phyloP scores from a whole-genome alignment of 331 rosid genomes.

The Pyracantha coccinea region DNA sequence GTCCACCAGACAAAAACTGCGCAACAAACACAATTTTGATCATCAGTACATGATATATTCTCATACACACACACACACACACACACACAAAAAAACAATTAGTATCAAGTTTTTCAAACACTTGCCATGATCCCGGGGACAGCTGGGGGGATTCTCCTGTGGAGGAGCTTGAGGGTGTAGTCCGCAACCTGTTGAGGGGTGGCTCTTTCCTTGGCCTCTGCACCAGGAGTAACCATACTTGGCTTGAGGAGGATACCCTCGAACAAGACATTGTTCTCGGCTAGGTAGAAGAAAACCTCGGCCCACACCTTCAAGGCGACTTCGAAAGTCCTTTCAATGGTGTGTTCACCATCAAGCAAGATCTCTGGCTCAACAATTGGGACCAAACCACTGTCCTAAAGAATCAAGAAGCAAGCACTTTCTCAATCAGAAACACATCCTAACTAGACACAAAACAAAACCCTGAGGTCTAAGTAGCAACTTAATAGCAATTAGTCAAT shows the following conservation, averaged over 20 bases:
- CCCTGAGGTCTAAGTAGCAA: background rate
- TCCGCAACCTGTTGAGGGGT: conserved; percentile 60
- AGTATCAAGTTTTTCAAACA: background rate
- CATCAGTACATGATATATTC: background rate
- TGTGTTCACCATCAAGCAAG: conserved; percentile 89
- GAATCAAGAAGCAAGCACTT: background rate
- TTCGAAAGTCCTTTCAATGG: conserved; percentile 74
- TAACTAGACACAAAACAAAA: background rate
- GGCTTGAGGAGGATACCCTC: conserved; percentile 94
- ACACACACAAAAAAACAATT: background rate
- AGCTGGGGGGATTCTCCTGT: conserved; percentile 72
- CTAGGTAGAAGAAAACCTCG: conserved; percentile 85
- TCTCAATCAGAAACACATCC: conserved; percentile 7
- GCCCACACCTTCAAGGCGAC: conserved; percentile 87
- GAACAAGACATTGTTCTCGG: conserved; percentile 71
- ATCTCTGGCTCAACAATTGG: conserved; percentile 97
- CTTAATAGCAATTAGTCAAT: background rate
- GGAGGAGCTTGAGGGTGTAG: conserved; percentile 79
- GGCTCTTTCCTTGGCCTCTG: conserved; percentile 66
- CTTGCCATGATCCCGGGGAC: conserved; percentile 96
- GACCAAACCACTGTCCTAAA: conserved; percentile 83
- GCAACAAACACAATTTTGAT: conserved; percentile 14
- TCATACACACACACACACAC: too few species aligned
- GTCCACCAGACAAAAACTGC: conserved; percentile 98
- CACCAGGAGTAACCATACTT: conserved; percentile 96